phyloP scores from a whole-genome alignment of 345 rosid species.

The Orychophragmus violaceus region DNA sequence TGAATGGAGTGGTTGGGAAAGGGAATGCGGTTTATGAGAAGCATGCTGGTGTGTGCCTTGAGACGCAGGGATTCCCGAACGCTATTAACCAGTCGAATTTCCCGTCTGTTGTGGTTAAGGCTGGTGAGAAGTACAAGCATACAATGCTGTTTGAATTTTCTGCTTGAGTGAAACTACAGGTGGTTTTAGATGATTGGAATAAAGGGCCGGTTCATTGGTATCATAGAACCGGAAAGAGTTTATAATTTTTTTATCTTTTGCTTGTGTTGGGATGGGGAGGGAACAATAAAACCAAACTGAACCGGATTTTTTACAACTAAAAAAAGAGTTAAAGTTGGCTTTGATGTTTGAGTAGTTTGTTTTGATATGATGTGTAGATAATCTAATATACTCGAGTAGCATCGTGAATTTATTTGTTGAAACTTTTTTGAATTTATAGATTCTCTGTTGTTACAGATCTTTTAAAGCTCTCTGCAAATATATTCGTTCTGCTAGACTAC shows the following conservation, averaged over 20 bases:
- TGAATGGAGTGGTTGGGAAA: constrained; percentile 72
- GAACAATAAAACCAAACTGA: neutral
- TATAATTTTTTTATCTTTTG: neutral
- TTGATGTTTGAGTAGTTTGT: too few species aligned
- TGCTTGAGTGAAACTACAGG: constrained; percentile 36
- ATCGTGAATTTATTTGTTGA: too few species aligned
- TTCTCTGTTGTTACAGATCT: neutral
- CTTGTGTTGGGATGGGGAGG: neutral
- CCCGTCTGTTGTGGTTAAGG: constrained; percentile 68
- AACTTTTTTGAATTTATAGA: neutral
- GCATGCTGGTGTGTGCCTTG: constrained; percentile 84
- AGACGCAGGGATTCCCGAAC: constrained; percentile 87
- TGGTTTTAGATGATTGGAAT: constrained; percentile 5
- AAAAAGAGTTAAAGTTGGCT: too few species aligned
- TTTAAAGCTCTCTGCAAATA: neutral
- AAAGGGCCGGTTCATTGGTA: neutral
- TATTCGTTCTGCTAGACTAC: neutral
- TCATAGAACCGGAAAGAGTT: neutral
- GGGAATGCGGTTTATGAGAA: constrained; percentile 72
- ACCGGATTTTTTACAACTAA: neutral
- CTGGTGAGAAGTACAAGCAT: constrained; percentile 73
- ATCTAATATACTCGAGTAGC: too few species aligned
- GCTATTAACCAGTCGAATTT: constrained; percentile 78
- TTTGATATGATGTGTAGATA: too few species aligned
- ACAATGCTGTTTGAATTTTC: constrained; percentile 82